Evolutionary conservation across 2,329 filamentous ascomycete species (phyloP).

Genomic region (Aspergillus chevalieri): DNA sequence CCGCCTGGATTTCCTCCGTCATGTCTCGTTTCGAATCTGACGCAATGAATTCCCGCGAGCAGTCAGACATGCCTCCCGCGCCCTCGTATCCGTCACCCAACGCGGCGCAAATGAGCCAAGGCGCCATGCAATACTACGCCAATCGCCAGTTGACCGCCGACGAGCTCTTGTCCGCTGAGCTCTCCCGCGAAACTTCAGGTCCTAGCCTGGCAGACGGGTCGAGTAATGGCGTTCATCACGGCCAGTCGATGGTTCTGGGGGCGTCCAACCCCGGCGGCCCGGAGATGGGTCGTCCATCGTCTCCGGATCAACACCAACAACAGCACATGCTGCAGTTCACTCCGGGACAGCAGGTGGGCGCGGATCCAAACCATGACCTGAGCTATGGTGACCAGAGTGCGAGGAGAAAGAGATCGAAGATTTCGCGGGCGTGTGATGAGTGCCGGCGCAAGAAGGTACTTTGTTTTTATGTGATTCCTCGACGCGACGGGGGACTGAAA

Average conservation of each 20-base stretch:
- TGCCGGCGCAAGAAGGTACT: conserved; percentile 73
- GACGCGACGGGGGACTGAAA: conserved; percentile 12
- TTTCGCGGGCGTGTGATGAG: conserved; percentile 82
- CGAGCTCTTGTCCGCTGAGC: conserved; percentile 43
- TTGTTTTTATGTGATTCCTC: conserved; percentile 8
- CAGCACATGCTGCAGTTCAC: conserved; percentile 39
- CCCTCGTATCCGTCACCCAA: conserved; percentile 42
- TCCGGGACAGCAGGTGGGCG: conserved; percentile 39
- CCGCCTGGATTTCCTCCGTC: conserved; percentile 11
- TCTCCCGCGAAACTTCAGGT: conserved; percentile 41
- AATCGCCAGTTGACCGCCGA: conserved; percentile 43
- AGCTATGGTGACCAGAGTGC: conserved; percentile 56
- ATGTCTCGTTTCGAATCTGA: conserved; percentile 7
- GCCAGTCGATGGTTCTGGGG: conserved; percentile 35
- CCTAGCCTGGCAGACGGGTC: conserved; percentile 38
- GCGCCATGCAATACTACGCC: conserved; percentile 38
- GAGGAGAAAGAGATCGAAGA: conserved; percentile 73
- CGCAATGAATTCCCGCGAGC: conserved; percentile 38
- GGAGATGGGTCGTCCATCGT: conserved; percentile 33
- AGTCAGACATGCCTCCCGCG: conserved; percentile 38
- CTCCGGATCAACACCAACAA: conserved; percentile 35
- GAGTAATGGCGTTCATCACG: conserved; percentile 35
- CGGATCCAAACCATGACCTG: conserved; percentile 42
- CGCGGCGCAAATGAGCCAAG: conserved; percentile 39
- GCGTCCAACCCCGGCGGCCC: conserved; percentile 28